Conservation (phyloP, 441 rosid genomes). For the Gossypium trilobum region DNA sequence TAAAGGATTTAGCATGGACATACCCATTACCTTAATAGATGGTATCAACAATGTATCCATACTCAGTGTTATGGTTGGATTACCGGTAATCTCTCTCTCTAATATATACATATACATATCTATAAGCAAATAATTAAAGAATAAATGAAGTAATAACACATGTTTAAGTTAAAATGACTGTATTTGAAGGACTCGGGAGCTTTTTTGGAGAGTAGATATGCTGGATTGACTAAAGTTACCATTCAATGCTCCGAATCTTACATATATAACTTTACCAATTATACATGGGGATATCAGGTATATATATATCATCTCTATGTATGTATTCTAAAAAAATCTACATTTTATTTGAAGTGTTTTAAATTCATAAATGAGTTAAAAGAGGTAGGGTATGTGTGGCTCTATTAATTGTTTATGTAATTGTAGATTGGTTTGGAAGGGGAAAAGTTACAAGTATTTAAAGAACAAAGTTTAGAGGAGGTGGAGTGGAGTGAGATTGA, state of each 20-base stretch:
- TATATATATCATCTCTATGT: background rate
- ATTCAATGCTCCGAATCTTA: slow-evolving; percentile 28
- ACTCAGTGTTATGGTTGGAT: slow-evolving; percentile 59
- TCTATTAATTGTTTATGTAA: background rate
- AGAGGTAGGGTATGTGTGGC: background rate
- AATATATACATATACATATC: background rate
- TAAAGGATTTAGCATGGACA: slow-evolving; percentile 35
- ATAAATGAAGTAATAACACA: background rate
- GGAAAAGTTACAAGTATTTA: slow-evolving; percentile 32
- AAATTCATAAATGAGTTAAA: background rate
- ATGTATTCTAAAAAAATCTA: too few species aligned
- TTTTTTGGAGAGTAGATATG: slow-evolving; percentile 39
- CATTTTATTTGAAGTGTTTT: background rate
- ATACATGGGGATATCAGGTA: slow-evolving; percentile 56
- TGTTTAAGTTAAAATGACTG: background rate
- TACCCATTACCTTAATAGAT: slow-evolving; percentile 27
- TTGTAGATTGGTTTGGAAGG: slow-evolving; percentile 50
- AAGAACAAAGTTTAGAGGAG: slow-evolving; percentile 22
- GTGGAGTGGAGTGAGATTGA: slow-evolving; percentile 38
- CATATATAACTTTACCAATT: slow-evolving; percentile 29
- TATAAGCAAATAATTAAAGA: background rate
- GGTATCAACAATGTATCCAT: slow-evolving; percentile 48
- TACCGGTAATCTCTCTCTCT: slow-evolving; percentile 36
- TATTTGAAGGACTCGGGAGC: slow-evolving; percentile 49
- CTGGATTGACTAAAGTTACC: slow-evolving; percentile 37